Evolutionary conservation across 306 rosid genomes (phyloP).

Genomic region (Casuarina glauca): DNA sequence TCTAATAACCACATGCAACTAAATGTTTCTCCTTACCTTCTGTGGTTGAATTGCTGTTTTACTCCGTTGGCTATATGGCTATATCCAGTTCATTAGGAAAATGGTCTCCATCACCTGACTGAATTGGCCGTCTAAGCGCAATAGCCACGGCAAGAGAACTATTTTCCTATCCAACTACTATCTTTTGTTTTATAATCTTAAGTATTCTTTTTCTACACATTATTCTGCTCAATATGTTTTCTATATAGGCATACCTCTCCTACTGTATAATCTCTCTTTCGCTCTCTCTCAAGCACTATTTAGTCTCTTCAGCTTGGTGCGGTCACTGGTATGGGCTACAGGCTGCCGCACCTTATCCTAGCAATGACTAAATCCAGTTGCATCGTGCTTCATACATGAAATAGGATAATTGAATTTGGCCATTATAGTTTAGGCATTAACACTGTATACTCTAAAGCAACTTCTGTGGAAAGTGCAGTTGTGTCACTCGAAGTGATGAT

Average conservation of each 20-base stretch:
- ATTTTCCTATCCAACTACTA: not conserved
- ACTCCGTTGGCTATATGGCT: not conserved
- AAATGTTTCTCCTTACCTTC: not conserved
- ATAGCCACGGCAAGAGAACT: not conserved
- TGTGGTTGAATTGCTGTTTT: not conserved
- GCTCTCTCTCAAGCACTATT: not conserved
- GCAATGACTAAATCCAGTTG: too few species aligned
- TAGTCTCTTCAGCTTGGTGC: not conserved
- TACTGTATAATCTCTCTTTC: not conserved
- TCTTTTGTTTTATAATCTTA: not conserved
- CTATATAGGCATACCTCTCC: not conserved
- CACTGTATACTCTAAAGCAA: not conserved
- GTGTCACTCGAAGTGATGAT: not conserved
- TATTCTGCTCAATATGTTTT: not conserved
- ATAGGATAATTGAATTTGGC: too few species aligned
- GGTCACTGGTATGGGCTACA: not conserved
- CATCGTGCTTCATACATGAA: too few species aligned
- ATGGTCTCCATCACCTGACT: not conserved
- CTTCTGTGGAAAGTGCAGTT: not conserved
- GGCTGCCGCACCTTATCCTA: too few species aligned
- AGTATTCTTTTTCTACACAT: not conserved
- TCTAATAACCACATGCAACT: not conserved
- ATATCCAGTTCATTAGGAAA: not conserved
- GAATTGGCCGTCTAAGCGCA: not conserved
- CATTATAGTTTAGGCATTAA: not conserved